Conservation (phyloP, 1,284 basidiomycete species). For the Leccinum solheimii region DNA sequence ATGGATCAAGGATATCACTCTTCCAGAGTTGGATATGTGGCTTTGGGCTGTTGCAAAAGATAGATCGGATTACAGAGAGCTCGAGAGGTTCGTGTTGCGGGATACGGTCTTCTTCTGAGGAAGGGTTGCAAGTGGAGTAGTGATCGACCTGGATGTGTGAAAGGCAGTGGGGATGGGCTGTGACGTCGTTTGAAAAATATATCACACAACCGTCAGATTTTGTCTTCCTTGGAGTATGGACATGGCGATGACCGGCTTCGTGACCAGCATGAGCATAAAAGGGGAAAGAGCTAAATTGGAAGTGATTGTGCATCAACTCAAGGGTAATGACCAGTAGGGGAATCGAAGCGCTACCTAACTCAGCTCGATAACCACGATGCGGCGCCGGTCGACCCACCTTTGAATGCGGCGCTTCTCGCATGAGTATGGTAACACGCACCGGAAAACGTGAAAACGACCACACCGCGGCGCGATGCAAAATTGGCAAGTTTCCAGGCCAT, state of each 20-base stretch:
- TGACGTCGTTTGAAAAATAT: constrained; percentile 6
- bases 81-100: constrained; percentile 63
- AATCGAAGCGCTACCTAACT: constrained; percentile 10
- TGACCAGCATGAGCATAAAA: constrained; percentile 1
- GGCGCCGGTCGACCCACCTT: constrained; percentile 5
- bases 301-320: constrained; percentile 5
- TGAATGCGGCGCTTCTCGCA: constrained; percentile 14
- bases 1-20: constrained; percentile 59
- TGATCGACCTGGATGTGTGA: constrained; percentile 2
- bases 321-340: constrained; percentile 4
- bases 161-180: constrained; percentile 1
- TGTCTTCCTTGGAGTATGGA: neutral
- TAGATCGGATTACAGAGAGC: constrained; percentile 60
- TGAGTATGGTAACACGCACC: constrained; percentile 10
- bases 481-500: constrained; percentile 3
- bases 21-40: constrained; percentile 71
- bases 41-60: constrained; percentile 78
- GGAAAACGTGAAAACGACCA: constrained; percentile 11
- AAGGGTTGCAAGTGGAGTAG: neutral
- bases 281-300: constrained; percentile 11
- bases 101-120: constrained; percentile 64
- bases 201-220: neutral
- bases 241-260: constrained; percentile 5
- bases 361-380: constrained; percentile 16
- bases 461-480: constrained; percentile 12